Evolutionary conservation across 2,329 filamentous ascomycete species (phyloP).

Genomic region (Amphichorda felina): DNA sequence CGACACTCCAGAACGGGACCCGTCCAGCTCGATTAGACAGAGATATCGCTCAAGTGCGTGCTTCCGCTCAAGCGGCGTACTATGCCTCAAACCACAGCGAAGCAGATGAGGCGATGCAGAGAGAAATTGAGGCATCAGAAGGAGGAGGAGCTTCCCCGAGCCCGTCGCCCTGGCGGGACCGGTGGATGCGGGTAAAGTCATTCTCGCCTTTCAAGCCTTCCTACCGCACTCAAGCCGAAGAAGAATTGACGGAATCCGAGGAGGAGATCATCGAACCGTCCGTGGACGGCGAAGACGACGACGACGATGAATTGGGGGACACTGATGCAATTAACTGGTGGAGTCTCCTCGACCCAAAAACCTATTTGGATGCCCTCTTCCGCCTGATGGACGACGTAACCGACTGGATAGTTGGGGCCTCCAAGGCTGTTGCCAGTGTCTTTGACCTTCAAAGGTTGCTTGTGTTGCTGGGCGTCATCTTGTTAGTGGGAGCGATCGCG

Average conservation of each 20-base stretch:
- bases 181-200: slow-evolving; percentile 9
- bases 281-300: slow-evolving; percentile 3
- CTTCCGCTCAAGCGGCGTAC: background rate
- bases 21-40: no score
- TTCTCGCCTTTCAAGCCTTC: slow-evolving; percentile 6
- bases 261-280: no score
- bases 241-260: no score
- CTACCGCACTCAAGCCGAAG: no score
- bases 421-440: background rate
- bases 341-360: slow-evolving; percentile 17
- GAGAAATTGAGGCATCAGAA: slow-evolving; percentile 8
- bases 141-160: background rate
- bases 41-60: no score
- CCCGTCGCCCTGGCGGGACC: slow-evolving; percentile 6
- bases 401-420: background rate
- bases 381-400: background rate
- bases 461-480: background rate
- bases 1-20: no score
- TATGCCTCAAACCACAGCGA: slow-evolving; percentile 9
- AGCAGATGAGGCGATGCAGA: slow-evolving; percentile 11
- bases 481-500: background rate
- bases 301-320: slow-evolving; percentile 2
- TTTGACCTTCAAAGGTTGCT: background rate
- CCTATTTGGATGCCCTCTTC: slow-evolving; percentile 13
- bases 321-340: slow-evolving; percentile 9